phyloP scores from a whole-genome alignment of 1,139 yeast species.

The Kurtzmaniella quercitrusa region DNA sequence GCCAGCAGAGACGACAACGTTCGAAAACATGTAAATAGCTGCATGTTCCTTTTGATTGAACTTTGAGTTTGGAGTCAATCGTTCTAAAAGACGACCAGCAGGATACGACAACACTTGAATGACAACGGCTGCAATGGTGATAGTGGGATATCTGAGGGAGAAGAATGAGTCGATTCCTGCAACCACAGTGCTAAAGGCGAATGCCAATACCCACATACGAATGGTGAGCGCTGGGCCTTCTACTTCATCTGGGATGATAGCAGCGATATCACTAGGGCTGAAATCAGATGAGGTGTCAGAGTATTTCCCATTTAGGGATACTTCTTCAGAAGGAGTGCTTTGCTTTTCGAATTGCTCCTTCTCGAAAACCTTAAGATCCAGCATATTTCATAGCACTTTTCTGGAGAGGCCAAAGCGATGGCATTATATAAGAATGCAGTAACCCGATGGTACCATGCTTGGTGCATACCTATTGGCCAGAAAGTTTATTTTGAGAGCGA shows the following conservation, averaged over 20 bases:
- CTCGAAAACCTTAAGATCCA: neutral
- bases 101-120: conserved; percentile 22
- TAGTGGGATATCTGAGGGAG: conserved; percentile 19
- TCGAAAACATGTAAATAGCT: conserved; percentile 9
- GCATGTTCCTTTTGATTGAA: conserved; percentile 20
- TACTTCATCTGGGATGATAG: neutral
- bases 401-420: no score
- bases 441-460: no score
- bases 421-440: no score
- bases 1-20: conserved; percentile 12
- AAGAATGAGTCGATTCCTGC: conserved; percentile 23
- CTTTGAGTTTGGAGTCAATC: neutral
- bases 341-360: neutral
- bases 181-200: conserved; percentile 12
- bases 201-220: conserved; percentile 12
- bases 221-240: conserved; percentile 1
- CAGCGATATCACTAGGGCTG: neutral
- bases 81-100: conserved; percentile 12
- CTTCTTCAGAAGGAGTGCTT: neutral
- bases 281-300: neutral
- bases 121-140: conserved; percentile 19
- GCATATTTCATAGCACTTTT: no score
- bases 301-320: neutral
- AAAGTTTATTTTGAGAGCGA: neutral
- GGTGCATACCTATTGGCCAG: neutral